Conservation (phyloP, 2,329 filamentous ascomycete genomes). For the Trichoderma sp. region DNA sequence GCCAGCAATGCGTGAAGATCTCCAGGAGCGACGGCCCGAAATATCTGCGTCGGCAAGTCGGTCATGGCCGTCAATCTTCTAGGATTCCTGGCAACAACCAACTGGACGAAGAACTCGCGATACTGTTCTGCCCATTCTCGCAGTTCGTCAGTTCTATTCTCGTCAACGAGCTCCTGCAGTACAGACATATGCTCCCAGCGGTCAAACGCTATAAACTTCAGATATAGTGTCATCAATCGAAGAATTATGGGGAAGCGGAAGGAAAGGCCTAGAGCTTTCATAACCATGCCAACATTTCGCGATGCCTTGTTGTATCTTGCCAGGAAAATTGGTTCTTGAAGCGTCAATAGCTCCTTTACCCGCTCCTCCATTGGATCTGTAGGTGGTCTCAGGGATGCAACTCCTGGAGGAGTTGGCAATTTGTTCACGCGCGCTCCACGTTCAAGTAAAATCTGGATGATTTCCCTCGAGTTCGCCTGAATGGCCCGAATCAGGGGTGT, state of each 20-base stretch:
- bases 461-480: constrained; percentile 8
- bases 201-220: constrained; percentile 6
- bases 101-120: constrained; percentile 10
- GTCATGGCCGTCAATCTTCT: constrained; percentile 2
- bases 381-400: not conserved
- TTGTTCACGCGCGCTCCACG: not conserved
- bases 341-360: not conserved
- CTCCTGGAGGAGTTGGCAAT: constrained; percentile 2
- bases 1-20: constrained; percentile 9
- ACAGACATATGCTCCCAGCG: constrained; percentile 14
- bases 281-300: not conserved
- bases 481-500: constrained; percentile 4
- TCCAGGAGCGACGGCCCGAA: not conserved
- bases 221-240: not conserved
- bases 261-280: not conserved
- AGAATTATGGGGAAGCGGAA: constrained; percentile 3
- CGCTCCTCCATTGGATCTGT: constrained; percentile 4
- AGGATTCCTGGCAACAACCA: not conserved
- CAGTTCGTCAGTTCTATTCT: constrained; percentile 7
- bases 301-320: constrained; percentile 7
- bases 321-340: constrained; percentile 1
- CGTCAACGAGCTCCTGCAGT: constrained; percentile 4
- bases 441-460: constrained; percentile 2
- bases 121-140: constrained; percentile 7
- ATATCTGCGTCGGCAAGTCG: constrained; percentile 9